A percentile compares a stretch with the other conserved stretches of the same genome.
phyloP scores from a whole-genome alignment of 2,329 filamentous ascomycete genomes.

The Phaeomoniella chlamydospora region DNA sequence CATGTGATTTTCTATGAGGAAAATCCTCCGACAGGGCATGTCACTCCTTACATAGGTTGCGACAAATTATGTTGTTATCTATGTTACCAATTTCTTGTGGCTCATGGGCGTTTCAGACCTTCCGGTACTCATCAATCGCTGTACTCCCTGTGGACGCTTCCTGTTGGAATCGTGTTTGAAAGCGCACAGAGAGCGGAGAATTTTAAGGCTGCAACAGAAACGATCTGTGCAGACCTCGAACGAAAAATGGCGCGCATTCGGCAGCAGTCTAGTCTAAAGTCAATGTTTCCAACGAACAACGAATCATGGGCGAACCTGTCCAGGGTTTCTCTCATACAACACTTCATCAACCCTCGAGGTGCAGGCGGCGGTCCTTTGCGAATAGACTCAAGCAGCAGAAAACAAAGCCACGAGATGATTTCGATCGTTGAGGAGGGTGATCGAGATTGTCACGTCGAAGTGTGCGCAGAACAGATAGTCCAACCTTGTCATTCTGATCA shows the following conservation, averaged over 20 bases:
- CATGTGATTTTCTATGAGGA: conserved; percentile 3
- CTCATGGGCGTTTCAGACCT: conserved; percentile 1
- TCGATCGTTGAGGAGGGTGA: neutral
- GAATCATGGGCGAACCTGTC: neutral
- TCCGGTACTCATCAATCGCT: conserved; percentile 1
- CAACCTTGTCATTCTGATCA: neutral
- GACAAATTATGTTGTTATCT: conserved; percentile 2
- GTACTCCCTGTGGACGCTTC: conserved; percentile 3
- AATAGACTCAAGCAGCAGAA: neutral
- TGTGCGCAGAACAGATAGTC: neutral
- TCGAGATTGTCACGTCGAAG: neutral
- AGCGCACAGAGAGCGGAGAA: conserved; percentile 1
- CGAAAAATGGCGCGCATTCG: neutral
- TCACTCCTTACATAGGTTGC: conserved; percentile 1
- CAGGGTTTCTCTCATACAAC: neutral
- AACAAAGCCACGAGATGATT: neutral
- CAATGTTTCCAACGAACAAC: neutral
- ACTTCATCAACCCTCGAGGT: neutral
- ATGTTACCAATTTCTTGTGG: conserved; percentile 1
- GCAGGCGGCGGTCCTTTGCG: neutral
- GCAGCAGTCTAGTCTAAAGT: neutral
- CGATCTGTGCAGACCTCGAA: neutral
- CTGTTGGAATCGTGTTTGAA: conserved; percentile 1
- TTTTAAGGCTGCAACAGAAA: conserved; percentile 1
- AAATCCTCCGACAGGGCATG: neutral